These are phyloP conservation scores for Aureobasidium leucospermi DNA, from an alignment of 2,329 filamentous ascomycete species.

Conservation along the genomic window DNA sequence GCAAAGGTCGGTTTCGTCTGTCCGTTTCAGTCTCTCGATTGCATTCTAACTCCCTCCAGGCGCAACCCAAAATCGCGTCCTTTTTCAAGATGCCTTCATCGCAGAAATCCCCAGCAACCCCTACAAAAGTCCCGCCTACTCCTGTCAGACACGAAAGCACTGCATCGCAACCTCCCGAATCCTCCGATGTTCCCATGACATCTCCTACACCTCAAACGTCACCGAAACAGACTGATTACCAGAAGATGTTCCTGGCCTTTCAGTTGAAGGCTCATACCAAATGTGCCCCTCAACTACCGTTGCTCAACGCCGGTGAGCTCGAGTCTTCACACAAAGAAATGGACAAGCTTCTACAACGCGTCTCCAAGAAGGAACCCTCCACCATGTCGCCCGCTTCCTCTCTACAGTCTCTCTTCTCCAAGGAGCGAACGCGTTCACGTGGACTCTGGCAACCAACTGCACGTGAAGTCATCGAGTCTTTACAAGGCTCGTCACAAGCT, in stretches of 20 bases:
- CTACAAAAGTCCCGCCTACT: background rate
- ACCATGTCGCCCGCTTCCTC: background rate
- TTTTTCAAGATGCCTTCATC: constrained; percentile 23
- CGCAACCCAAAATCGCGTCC: constrained; percentile 25
- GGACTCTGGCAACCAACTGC: constrained; percentile 20
- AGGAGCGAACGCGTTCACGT: constrained; percentile 1
- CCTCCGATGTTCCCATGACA: background rate
- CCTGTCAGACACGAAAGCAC: background rate
- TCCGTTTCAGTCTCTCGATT: constrained; percentile 15
- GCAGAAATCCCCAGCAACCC: constrained; percentile 15
- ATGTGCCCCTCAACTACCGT: constrained; percentile 54
- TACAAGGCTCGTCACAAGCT: constrained; percentile 35
- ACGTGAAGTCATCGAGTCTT: constrained; percentile 34
- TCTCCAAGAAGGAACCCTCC: background rate
- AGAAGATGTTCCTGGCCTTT: constrained; percentile 72
- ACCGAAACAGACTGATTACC: constrained; percentile 27
- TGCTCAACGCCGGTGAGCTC: constrained; percentile 25
- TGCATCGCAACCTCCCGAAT: constrained; percentile 17
- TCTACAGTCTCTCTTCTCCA: background rate
- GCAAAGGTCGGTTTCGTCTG: constrained; percentile 23
- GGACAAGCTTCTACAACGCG: constrained; percentile 3
- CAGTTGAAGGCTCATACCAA: constrained; percentile 66
- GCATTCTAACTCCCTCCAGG: constrained; percentile 15
- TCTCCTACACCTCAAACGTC: background rate
- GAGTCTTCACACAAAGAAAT: background rate